Evolutionary conservation across 768 basidiomycete species (phyloP).

Genomic region (Pholiota conissans): DNA sequence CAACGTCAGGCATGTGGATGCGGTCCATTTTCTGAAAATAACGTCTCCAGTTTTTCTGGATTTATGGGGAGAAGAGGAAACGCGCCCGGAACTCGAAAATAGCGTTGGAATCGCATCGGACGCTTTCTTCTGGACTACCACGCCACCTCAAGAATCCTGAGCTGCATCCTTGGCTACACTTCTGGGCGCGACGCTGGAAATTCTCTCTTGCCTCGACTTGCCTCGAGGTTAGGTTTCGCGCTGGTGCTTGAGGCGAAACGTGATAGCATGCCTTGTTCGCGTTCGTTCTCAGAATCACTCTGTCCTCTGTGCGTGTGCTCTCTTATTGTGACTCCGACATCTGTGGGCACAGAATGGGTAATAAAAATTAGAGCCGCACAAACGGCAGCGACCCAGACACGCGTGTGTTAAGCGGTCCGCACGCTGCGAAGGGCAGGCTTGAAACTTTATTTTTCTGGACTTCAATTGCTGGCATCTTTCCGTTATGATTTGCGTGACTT

Average conservation of each 20-base stretch:
- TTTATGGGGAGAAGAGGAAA: not conserved
- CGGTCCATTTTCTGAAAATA: not conserved
- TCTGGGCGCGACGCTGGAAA: not conserved
- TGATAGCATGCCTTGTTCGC: not conserved
- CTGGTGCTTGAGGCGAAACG: not conserved
- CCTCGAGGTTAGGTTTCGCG: not conserved
- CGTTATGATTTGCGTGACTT: not conserved
- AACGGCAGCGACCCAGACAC: not conserved
- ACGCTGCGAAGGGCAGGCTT: not conserved
- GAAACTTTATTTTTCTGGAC: not conserved
- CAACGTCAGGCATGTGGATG: not conserved
- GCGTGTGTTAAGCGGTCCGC: not conserved
- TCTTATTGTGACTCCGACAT: not conserved
- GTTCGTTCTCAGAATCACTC: no score
- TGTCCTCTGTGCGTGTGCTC: not conserved
- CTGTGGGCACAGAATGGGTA: not conserved
- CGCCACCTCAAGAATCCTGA: not conserved
- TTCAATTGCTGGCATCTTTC: not conserved
- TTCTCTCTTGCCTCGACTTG: conserved; percentile 1
- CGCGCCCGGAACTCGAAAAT: not conserved
- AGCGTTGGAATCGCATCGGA: not conserved
- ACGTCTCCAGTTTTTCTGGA: not conserved
- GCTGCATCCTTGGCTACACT: not conserved
- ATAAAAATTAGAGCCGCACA: not conserved
- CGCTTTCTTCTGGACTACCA: conserved; percentile 1